Evolutionary conservation across 768 basidiomycete species (phyloP), one percentile per base, ranked within the genome.

Genomic region (Amanita phalloides): DNA sequence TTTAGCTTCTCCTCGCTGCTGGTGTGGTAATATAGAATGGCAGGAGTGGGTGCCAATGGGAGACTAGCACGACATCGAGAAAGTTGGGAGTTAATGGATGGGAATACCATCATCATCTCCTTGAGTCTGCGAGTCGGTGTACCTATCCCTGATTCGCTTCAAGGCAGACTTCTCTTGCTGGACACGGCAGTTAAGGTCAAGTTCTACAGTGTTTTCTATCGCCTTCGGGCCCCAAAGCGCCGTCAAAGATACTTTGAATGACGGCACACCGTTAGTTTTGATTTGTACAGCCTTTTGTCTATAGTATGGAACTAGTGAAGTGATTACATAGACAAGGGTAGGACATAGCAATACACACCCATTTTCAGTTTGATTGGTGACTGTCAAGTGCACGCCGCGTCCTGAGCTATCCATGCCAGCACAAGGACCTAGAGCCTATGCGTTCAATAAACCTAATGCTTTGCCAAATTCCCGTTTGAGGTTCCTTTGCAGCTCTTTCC

Each of bases 401-500:
- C 84, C 78, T 2, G 85, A 41, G 6, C 26, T 33, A 53, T 53
- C 53, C 45, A 53, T 53, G 11, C 53, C 71, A 1, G 86, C 84
- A 61, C 89, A 91, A 0, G 90, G 90, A 0, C 90, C 84, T 3
- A 99, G 71, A 0, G 93, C 94, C 65, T 98, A 99, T 0, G 89
- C 91, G 43, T 84, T 81, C 38, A 98, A 66, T 13, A 96, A 69
- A 6, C 76, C 70, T n/a, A 97, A 62, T 1, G 88, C 86, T 60
- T 96, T 96, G 3, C 73, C 80, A 60, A 87, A 94, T 58, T 98
- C 95, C 38, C 92, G 80, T 63, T 95, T 97, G 1, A 75, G 72
- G 57, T 95, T 93, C 49, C 90, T 72, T 61, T 91, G 84, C 30
- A 97, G 76, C 58, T 98, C 96, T 64, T 94, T 94, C 5, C 91